phyloP scores from a whole-genome alignment of 2,329 filamentous ascomycete species.

The Ceratocystis harringtonii region DNA sequence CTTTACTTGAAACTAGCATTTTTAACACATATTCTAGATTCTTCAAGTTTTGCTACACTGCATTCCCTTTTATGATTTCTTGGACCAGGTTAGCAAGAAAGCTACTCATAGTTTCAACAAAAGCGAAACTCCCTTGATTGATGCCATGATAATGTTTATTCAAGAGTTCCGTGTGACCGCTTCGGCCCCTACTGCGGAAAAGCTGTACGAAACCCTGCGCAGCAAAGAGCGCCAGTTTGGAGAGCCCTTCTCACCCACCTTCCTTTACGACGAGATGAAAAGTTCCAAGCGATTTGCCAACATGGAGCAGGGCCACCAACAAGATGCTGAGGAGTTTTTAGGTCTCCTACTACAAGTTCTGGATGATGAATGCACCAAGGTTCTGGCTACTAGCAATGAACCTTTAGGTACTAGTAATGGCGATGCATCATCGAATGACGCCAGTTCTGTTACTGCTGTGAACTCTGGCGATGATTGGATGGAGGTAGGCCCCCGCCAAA shows the following conservation, averaged over 20 bases:
- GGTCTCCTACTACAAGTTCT: conserved; percentile 85
- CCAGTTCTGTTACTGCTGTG: conserved; percentile 18
- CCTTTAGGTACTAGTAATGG: conserved; percentile 21
- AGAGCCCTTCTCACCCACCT: conserved; percentile 81
- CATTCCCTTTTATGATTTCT: conserved; percentile 82
- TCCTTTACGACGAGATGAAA: conserved; percentile 86
- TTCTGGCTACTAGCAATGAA: conserved; percentile 43
- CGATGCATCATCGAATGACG: not conserved
- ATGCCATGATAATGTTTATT: conserved; percentile 97
- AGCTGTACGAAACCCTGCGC: conserved; percentile 60
- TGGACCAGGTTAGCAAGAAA: conserved; percentile 72
- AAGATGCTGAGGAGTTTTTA: conserved; percentile 94
- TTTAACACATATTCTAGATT: conserved; percentile 44
- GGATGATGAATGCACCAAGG: conserved; percentile 76
- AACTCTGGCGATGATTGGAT: conserved; percentile 56
- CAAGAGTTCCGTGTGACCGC: conserved; percentile 78
- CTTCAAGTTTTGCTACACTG: conserved; percentile 92
- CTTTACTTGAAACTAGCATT: not conserved
- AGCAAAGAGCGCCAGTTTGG: conserved; percentile 75
- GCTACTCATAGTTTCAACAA: conserved; percentile 76
- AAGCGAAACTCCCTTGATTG: conserved; percentile 80
- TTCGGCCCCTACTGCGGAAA: conserved; percentile 57
- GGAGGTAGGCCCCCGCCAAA: conserved; percentile 87
- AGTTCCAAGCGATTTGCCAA: conserved; percentile 70
- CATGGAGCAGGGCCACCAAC: conserved; percentile 72